phyloP scores from a whole-genome alignment of 805 yeast species.

The Metschnikowia drakensbergensis region DNA sequence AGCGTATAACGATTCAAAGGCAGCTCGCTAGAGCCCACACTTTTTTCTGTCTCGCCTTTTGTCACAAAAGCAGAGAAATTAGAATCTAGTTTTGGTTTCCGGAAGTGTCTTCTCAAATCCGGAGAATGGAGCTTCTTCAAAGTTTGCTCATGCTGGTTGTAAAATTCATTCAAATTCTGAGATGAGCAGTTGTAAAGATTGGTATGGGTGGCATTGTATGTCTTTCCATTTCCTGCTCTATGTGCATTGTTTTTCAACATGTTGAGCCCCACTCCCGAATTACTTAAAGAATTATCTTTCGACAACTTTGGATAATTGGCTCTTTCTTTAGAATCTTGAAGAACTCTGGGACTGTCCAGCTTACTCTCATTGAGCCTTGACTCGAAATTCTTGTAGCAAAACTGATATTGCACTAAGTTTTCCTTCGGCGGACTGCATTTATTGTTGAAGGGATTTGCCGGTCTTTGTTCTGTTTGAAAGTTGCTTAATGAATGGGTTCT shows the following conservation, averaged over 20 bases:
- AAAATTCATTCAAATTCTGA: conserved; percentile 19
- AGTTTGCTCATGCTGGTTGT: conserved; percentile 10
- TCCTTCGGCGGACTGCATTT: conserved; percentile 5
- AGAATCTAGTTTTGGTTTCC: conserved; percentile 8
- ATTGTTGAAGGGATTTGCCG: not conserved
- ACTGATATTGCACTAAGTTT: conserved; percentile 1
- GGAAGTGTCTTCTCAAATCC: conserved; percentile 17
- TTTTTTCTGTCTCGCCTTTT: not conserved
- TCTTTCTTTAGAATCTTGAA: conserved; percentile 18
- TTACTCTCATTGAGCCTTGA: conserved; percentile 8
- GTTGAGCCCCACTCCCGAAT: conserved; percentile 38
- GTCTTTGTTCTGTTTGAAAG: conserved; percentile 15
- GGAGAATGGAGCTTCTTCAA: conserved; percentile 24
- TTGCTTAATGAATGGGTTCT: conserved; percentile 37
- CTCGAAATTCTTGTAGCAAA: conserved; percentile 9
- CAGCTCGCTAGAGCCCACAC: not conserved
- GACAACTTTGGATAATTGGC: conserved; percentile 36
- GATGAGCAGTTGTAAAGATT: conserved; percentile 16
- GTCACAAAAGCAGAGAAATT: not conserved
- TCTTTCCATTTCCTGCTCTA: not conserved
- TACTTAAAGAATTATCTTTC: conserved; percentile 25
- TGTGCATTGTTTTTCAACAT: conserved; percentile 30
- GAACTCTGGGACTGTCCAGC: conserved; percentile 6
- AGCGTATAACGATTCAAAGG: not conserved
- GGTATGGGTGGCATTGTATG: not conserved